Percentiles rank a stretch among this genome's conserved stretches.
phyloP scores from a whole-genome alignment of 1,284 basidiomycete genomes.

The Boletus semigastroideus region DNA sequence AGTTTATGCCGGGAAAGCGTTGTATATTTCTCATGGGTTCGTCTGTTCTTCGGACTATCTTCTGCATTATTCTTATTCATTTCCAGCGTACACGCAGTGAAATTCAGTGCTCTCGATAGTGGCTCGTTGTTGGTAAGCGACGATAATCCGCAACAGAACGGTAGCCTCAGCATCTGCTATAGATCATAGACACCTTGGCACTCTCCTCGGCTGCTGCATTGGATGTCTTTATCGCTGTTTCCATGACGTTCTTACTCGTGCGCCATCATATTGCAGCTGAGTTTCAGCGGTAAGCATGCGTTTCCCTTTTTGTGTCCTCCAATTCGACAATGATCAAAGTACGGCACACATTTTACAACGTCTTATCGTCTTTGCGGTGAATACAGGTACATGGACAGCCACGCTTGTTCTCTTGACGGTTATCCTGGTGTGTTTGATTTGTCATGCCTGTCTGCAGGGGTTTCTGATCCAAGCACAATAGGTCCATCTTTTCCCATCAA shows the following conservation, averaged over 20 bases:
- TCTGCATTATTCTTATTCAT: background rate
- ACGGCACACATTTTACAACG: slow-evolving; percentile 6
- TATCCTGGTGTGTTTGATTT: slow-evolving; percentile 10
- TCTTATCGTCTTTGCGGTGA: slow-evolving; percentile 14
- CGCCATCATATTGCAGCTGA: background rate
- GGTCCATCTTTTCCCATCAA: background rate
- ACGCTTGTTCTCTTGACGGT: slow-evolving; percentile 6
- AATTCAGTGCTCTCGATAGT: background rate
- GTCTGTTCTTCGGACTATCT: background rate
- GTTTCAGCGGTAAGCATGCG: background rate
- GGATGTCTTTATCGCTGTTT: background rate
- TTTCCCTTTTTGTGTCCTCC: too few relatives aligned
- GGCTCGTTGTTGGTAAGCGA: background rate
- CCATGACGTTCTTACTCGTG: background rate
- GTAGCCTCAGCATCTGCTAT: background rate
- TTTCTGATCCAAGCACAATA: background rate
- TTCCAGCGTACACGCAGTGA: background rate
- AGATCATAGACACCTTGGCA: background rate
- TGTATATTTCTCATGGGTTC: slow-evolving; percentile 10
- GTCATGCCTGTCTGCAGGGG: too few relatives aligned
- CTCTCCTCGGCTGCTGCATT: background rate
- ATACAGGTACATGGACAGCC: slow-evolving; percentile 16
- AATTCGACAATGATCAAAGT: background rate
- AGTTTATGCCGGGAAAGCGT: slow-evolving; percentile 2
- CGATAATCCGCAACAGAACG: background rate